phyloP scores from a whole-genome alignment of 2,329 filamentous ascomycete genomes.

The Corniculantispora saksenae region DNA sequence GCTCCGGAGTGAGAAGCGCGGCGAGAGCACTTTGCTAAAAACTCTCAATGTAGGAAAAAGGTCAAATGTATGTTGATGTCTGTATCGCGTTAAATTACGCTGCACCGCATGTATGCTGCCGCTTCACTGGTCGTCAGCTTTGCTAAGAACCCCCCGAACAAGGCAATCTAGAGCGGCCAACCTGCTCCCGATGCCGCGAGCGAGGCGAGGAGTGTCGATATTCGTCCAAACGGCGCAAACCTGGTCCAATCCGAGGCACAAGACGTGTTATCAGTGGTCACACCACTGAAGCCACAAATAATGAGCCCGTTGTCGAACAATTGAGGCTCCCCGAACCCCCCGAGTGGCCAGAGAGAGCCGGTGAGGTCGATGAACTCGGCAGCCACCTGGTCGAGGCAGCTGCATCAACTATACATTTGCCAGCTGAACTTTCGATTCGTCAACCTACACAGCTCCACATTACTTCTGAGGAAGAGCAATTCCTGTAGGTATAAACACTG shows the following conservation, averaged over 20 bases:
- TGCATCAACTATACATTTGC: background rate
- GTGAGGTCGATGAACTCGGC: background rate
- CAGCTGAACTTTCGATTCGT: background rate
- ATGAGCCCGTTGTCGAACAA: background rate
- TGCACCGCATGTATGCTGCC: background rate
- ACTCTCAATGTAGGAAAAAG: constrained; percentile 14
- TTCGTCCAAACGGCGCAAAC: constrained; percentile 21
- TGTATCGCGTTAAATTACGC: background rate
- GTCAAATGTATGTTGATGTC: constrained; percentile 19
- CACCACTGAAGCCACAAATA: background rate
- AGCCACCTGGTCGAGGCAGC: background rate
- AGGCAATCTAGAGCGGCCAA: constrained; percentile 20
- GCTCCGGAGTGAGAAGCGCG: background rate
- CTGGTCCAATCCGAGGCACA: constrained; percentile 17
- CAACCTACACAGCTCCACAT: background rate
- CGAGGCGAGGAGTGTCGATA: constrained; percentile 18
- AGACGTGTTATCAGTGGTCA: constrained; percentile 1
- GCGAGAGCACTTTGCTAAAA: background rate
- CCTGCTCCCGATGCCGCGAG: constrained; percentile 20
- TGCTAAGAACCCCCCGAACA: background rate
- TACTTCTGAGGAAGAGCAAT: constrained; percentile 1
- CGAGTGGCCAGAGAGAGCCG: background rate
- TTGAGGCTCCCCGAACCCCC: background rate
- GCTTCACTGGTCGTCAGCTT: background rate
- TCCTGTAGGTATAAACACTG: constrained; percentile 1